Base-by-base conservation (phyloP, 202 grass and related monocot species). In the Cymbopogon flexuosus region DNA sequence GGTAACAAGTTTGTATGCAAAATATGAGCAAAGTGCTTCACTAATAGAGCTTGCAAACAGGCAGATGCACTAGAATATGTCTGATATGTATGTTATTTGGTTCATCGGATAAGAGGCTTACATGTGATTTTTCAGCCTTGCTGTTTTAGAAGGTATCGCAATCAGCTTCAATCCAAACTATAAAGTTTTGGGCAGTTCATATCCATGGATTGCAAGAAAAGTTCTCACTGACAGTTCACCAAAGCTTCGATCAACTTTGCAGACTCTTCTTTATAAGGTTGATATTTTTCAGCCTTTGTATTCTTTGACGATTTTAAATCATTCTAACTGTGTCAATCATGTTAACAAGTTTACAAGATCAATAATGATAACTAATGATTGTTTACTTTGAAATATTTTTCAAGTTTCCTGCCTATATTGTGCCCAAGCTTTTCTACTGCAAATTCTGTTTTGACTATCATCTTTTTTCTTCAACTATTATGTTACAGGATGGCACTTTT, bases 191-290 rank as follows among this genome's bases (percentile, higher is more conserved):
- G 81, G 92, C 73, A 97, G 92, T 81, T 97, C 94, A 59, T 97
- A 97, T 79, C 94, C 94, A 68, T 97, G 94, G 94, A 94, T 97
- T 85, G 94, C 94, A 80, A 94, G 92, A 90, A 97, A 97, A 87
- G 94, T 97, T 92, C 89, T 97, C 66, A 97, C 94, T 51, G 92
- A 94, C 45, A 91, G 64, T 77, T 97, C 94, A 84, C 90, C 92
- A 65, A 90, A 97, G 27, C 94, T 97, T 63, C 85, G 70, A 84
- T 86, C 92, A 80, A 89, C 90, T 62, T 87, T 97, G 76, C 78
- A 91, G 73, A 87, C 86, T 33, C 94, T 97, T 69, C 92, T 97
- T 89, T 97, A 97, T 68, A 91, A 94, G 92, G 94, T 97, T 84
- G 12, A 40, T 29, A 71, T 75, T 79, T 57, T 57, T 57, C 52